Percentiles rank a stretch among this genome's conserved stretches.
phyloP scores from a whole-genome alignment of 805 yeast species.

The Cyberlindnera xishuangbannaensis region DNA sequence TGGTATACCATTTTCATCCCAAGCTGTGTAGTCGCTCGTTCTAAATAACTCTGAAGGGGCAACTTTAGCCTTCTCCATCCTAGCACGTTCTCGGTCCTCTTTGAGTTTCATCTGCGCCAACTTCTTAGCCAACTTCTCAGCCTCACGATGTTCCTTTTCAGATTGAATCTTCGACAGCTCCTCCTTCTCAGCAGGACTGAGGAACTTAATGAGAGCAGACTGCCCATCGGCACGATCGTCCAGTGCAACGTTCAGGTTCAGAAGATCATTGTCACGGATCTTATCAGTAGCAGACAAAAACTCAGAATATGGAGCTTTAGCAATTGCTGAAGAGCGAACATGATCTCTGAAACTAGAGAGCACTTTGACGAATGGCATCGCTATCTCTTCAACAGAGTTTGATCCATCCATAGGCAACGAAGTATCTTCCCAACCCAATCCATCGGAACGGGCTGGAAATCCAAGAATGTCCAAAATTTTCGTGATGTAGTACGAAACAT shows the following conservation, averaged over 20 bases:
- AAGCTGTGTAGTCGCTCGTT: conserved; percentile 56
- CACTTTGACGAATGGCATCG: conserved; percentile 74
- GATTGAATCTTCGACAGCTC: conserved; percentile 54
- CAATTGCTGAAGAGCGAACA: conserved; percentile 70
- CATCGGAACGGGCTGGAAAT: conserved; percentile 61
- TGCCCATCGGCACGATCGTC: conserved; percentile 81
- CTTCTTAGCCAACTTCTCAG: conserved; percentile 54
- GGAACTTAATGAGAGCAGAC: conserved; percentile 78
- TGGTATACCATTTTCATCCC: conserved; percentile 87
- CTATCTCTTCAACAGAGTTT: conserved; percentile 52
- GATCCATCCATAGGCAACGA: conserved; percentile 21
- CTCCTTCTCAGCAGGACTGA: conserved; percentile 60
- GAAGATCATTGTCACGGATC: conserved; percentile 64
- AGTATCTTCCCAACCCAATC: conserved; percentile 72
- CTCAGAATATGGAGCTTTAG: conserved; percentile 41
- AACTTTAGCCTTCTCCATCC: conserved; percentile 58
- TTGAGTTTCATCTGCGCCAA: conserved; percentile 47
- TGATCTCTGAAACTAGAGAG: conserved; percentile 77
- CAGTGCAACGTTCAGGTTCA: conserved; percentile 72
- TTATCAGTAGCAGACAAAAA: conserved; percentile 69
- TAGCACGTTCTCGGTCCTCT: conserved; percentile 59
- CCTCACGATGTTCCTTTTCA: conserved; percentile 48
- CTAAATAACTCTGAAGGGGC: conserved; percentile 72
- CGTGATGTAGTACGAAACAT: conserved; percentile 63
- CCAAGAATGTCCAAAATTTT: conserved; percentile 71